phyloP scores from a whole-genome alignment of 805 yeast genomes.

The Sugiyamaella boreocaroliniensis region DNA sequence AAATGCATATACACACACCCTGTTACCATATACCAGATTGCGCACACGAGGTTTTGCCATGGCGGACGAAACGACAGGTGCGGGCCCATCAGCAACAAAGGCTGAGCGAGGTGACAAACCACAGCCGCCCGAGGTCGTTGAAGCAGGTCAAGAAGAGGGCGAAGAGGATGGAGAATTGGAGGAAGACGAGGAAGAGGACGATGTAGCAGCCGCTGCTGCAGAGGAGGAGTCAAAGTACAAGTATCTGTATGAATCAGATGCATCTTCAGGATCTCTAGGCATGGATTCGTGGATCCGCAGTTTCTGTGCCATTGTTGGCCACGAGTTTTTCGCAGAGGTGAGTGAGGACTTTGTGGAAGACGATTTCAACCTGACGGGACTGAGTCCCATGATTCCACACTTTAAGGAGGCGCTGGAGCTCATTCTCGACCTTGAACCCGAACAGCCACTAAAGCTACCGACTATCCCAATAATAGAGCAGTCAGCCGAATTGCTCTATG shows the following conservation, averaged over 20 bases:
- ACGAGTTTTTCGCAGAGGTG: conserved; percentile 88
- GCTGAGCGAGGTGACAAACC: not conserved
- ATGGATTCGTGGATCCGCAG: conserved; percentile 76
- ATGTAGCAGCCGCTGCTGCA: not conserved
- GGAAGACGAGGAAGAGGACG: conserved; percentile 13
- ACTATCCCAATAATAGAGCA: conserved; percentile 75
- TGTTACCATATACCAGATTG: no score
- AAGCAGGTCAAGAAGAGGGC: conserved; percentile 22
- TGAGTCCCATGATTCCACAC: conserved; percentile 77
- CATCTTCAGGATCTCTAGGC: conserved; percentile 31
- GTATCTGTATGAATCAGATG: conserved; percentile 9
- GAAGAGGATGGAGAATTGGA: conserved; percentile 12
- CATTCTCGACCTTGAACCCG: conserved; percentile 77
- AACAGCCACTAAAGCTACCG: conserved; percentile 49
- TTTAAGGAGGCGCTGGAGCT: conserved; percentile 88
- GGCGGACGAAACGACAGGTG: not conserved
- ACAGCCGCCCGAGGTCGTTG: not conserved
- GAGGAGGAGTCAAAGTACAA: not conserved
- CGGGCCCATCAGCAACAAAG: not conserved
- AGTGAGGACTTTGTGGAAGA: conserved; percentile 91
- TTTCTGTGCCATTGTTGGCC: conserved; percentile 72
- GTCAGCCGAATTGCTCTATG: conserved; percentile 87
- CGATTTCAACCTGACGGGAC: conserved; percentile 91
- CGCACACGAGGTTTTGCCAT: conserved; percentile 30
- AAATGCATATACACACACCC: no score